Conservation (phyloP, 1,284 basidiomycete species). For the Pseudozyma sp. region DNA sequence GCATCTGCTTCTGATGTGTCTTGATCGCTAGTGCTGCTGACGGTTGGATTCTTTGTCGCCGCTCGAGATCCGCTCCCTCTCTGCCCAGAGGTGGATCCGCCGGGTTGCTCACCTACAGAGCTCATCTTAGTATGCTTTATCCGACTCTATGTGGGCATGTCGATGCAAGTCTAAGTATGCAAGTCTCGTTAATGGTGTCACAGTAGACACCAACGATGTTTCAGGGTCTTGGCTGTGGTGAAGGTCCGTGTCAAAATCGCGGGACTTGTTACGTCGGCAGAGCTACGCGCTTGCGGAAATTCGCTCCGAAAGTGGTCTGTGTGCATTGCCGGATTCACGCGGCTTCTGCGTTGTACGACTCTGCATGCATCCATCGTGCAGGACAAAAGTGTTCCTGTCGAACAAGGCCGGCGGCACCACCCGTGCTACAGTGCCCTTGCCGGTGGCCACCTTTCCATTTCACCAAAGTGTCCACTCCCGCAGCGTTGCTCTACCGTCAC, state of each 20-base stretch:
- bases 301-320: neutral
- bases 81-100: neutral
- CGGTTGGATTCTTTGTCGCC: neutral
- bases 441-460: conserved; percentile 1
- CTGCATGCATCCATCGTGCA: too few relatives aligned
- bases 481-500: neutral
- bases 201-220: too few relatives aligned
- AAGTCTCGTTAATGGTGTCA: too few relatives aligned
- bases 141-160: too few relatives aligned
- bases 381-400: conserved; percentile 4
- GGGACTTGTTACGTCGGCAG: too few relatives aligned
- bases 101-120: neutral
- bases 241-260: too few relatives aligned
- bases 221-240: too few relatives aligned
- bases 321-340: conserved; percentile 2
- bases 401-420: conserved; percentile 8
- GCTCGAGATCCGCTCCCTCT: neutral
- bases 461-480: neutral
- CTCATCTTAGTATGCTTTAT: conserved; percentile 1
- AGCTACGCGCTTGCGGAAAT: too few relatives aligned
- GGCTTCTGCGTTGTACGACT: neutral
- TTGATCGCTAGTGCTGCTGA: neutral
- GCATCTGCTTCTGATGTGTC: conserved; percentile 5
- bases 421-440: too few relatives aligned
- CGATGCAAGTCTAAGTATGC: too few relatives aligned